Evolutionary conservation across 2,329 filamentous ascomycete genomes (phyloP), one percentile per base, ranked within the genome.

Genomic region (Penicillium digitatum): DNA sequence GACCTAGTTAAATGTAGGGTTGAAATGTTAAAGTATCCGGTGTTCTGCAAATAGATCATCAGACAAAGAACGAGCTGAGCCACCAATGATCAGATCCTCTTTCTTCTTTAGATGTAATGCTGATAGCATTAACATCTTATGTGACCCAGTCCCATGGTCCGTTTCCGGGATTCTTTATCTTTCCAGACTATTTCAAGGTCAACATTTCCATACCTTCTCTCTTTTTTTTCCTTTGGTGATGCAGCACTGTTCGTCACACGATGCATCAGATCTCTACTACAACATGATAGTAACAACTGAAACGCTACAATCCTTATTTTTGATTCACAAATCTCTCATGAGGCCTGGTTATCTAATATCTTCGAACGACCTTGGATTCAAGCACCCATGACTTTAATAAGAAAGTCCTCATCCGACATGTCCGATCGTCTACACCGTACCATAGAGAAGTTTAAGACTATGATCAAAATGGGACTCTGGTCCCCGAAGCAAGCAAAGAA

Each of bases 61-160:
- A 34, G 59, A 59, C 61, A 59, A 56, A 57, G 40, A 62, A 59
- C 50, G 56, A 54, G 49, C 50, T 40, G 34, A 39, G 37, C 47
- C 52, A 45, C 52, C 47, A 46, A 52, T 53, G 54, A 59, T 59
- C 56, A 29, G 42, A 29, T 43, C 56, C 34, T 37, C 45, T 24
- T 24, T 27, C 34, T 24, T 46, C 48, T 44, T 52, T 55, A 53
- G 62, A 67, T 67, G 66, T 68, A 69, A 71, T 67, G 51, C 62
- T 70, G 68, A 72, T 68, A 66, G 56, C 62, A 68, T 66, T 27
- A 49, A 48, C 56, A 48, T 46, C 39, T 48, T 54, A 56, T 63
- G 61, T 71, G 67, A 70, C 62, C 63, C 56, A 60, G 61, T 63
- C 70, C 62, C 66, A 64, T 67, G 66, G 60, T 62, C 65, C 66